Conservation (phyloP, 23 red algal genomes). For the Gracilaria domingensis region DNA sequence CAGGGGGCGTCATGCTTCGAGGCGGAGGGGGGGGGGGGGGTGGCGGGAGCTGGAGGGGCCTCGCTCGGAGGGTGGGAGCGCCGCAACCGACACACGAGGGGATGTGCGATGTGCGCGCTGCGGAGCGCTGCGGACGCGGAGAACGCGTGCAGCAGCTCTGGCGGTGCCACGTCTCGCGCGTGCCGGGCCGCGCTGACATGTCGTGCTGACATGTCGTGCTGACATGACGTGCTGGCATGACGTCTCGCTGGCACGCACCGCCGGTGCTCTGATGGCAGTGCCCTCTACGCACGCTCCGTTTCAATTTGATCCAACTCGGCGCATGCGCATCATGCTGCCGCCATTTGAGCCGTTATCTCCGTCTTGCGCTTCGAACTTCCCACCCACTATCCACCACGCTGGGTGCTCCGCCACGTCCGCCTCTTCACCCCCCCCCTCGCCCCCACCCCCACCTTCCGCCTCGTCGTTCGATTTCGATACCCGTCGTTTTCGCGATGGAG, state of each 20-base stretch:
- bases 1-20: conserved; percentile 6
- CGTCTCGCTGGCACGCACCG: too few species aligned
- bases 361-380: background rate
- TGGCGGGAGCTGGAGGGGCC: background rate
- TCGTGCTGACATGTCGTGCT: background rate
- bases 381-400: background rate
- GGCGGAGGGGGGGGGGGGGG: background rate
- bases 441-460: background rate
- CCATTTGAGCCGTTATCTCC: background rate
- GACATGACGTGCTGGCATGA: background rate
- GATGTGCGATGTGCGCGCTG: background rate
- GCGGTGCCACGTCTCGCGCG: background rate
- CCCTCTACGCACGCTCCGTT: background rate
- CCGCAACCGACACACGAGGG: background rate
- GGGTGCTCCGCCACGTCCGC: background rate
- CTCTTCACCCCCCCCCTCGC: background rate
- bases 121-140: background rate
- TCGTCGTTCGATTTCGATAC: background rate
- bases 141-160: background rate
- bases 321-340: background rate
- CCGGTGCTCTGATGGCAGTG: background rate
- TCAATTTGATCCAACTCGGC: conserved; percentile 2
- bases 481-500: background rate
- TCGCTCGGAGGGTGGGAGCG: background rate
- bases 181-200: background rate